phyloP scores from a whole-genome alignment of 1,284 basidiomycete genomes.

The Dichomitus squalens region DNA sequence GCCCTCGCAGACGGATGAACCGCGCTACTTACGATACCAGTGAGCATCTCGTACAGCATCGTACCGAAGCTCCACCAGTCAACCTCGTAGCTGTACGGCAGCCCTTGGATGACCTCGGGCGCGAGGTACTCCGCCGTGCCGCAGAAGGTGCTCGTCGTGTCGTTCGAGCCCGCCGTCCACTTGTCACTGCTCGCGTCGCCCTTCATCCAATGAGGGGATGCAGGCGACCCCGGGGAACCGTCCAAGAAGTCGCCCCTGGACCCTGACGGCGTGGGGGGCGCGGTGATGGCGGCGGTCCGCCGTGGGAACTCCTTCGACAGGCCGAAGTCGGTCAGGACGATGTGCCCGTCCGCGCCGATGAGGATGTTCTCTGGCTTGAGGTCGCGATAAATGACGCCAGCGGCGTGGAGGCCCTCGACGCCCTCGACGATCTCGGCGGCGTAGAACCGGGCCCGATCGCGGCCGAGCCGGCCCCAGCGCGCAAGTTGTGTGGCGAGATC shows the following conservation, averaged over 20 bases:
- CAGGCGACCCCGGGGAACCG: slow-evolving; percentile 43
- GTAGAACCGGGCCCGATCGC: slow-evolving; percentile 93
- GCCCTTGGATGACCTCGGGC: slow-evolving; percentile 90
- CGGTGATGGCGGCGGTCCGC: slow-evolving; percentile 44
- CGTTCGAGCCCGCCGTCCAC: slow-evolving; percentile 56
- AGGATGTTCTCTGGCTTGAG: slow-evolving; percentile 96
- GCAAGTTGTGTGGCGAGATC: slow-evolving; percentile 96
- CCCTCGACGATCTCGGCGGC: slow-evolving; percentile 96
- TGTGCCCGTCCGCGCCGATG: slow-evolving; percentile 91
- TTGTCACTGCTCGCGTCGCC: slow-evolving; percentile 51
- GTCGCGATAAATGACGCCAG: slow-evolving; percentile 88
- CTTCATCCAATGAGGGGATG: slow-evolving; percentile 75
- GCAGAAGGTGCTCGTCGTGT: slow-evolving; percentile 84
- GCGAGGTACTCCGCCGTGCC: slow-evolving; percentile 94
- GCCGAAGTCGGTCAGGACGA: slow-evolving; percentile 95
- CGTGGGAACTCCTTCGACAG: slow-evolving; percentile 86
- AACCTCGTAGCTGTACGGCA: slow-evolving; percentile 91
- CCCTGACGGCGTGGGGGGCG: slow-evolving; percentile 59
- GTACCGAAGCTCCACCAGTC: slow-evolving; percentile 99
- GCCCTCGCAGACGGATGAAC: slow-evolving; percentile 10
- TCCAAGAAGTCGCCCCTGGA: slow-evolving; percentile 53
- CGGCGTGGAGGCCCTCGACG: slow-evolving; percentile 86
- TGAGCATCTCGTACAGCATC: slow-evolving; percentile 95
- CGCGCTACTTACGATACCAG: slow-evolving; percentile 72
- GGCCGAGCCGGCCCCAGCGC: slow-evolving; percentile 89